Conservation (phyloP, 2,329 filamentous ascomycete genomes). For the Phyllosticta paracitricarpa region DNA sequence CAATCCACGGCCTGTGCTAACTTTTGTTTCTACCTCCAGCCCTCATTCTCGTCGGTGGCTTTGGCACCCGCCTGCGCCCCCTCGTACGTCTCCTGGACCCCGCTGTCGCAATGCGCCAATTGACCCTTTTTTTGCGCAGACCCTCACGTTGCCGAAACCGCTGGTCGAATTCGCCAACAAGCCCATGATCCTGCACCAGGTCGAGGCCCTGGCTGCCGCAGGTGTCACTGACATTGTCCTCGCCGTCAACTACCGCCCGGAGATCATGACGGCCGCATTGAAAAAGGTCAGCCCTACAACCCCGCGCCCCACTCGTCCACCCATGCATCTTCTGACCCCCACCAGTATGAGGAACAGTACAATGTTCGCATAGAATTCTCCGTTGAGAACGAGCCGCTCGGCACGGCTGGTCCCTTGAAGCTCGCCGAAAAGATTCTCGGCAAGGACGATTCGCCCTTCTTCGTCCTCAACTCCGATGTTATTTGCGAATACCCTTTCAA, state of each 20-base stretch:
- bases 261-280: constrained; percentile 91
- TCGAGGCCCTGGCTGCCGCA: constrained; percentile 84
- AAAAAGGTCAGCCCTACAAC: constrained; percentile 57
- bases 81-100: constrained; percentile 49
- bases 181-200: constrained; percentile 98
- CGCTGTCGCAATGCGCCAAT: constrained; percentile 15
- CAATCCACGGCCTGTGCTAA: constrained; percentile 6
- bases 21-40: constrained; percentile 41
- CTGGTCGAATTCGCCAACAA: constrained; percentile 98
- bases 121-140: constrained; percentile 44
- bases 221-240: constrained; percentile 97
- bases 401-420: constrained; percentile 91
- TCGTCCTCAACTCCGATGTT: constrained; percentile 96
- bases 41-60: constrained; percentile 98
- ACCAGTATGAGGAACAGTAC: constrained; percentile 75
- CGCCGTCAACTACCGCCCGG: constrained; percentile 95
- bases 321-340: background rate
- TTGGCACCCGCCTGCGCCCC: constrained; percentile 93
- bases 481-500: constrained; percentile 97
- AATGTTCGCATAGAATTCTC: constrained; percentile 96
- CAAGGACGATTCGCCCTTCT: constrained; percentile 92
- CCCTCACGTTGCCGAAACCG: constrained; percentile 91
- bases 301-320: background rate
- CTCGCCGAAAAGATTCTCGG: constrained; percentile 83
- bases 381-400: constrained; percentile 88